phyloP scores from a whole-genome alignment of 2,329 filamentous ascomycete genomes.

The Aschersonia sp. region DNA sequence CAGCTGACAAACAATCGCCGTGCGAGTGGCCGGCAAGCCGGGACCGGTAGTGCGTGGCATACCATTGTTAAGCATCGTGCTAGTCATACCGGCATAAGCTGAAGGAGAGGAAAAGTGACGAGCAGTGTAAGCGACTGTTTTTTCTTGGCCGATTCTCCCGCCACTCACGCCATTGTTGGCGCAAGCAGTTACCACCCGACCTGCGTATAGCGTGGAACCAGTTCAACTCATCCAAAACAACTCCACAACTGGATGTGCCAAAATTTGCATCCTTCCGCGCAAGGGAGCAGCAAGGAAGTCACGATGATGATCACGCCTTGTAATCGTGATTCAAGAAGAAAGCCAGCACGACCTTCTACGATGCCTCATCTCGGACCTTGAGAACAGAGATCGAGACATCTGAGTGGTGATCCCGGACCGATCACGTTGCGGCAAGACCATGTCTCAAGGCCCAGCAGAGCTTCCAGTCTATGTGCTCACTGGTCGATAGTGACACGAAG shows the following conservation, averaged over 20 bases:
- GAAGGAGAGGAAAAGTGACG: background rate
- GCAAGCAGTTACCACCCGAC: background rate
- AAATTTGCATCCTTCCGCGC: no score
- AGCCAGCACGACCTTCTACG: background rate
- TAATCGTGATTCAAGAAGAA: background rate
- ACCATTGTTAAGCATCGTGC: no score
- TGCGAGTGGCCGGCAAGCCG: no score
- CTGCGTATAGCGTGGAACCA: background rate
- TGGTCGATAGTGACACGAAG: background rate
- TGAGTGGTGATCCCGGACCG: background rate
- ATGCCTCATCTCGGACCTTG: background rate
- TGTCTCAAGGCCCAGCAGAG: background rate
- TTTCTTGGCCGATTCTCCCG: background rate
- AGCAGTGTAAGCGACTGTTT: background rate
- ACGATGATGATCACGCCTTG: background rate
- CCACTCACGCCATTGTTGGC: background rate
- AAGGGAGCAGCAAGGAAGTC: background rate
- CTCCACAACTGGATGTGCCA: background rate
- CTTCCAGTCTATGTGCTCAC: background rate
- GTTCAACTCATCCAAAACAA: background rate
- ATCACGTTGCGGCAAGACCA: background rate
- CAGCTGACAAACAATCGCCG: no score
- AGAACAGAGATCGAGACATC: background rate
- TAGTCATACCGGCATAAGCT: background rate
- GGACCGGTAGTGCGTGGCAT: no score